phyloP scores from a whole-genome alignment of 2,329 filamentous ascomycete species.

The Beauveria sp. region DNA sequence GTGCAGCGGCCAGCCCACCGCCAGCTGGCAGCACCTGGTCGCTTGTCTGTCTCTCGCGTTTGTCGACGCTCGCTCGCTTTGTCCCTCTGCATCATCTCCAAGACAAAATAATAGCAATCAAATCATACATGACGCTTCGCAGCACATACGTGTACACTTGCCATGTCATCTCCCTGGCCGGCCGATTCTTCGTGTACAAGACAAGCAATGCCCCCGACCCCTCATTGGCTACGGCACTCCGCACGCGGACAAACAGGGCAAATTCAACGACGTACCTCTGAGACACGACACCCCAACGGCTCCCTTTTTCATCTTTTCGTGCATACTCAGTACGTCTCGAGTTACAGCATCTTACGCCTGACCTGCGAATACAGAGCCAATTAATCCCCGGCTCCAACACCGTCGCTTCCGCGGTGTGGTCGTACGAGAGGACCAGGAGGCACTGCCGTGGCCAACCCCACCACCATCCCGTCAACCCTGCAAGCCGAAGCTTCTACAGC shows the following conservation, averaged over 20 bases:
- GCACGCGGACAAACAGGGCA: conserved; percentile 1
- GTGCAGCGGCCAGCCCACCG: not conserved
- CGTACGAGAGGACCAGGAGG: not conserved
- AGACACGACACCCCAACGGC: conserved; percentile 1
- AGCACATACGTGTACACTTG: not conserved
- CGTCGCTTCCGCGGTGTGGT: not conserved
- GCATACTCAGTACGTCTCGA: not conserved
- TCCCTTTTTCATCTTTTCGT: not conserved
- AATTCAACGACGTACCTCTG: conserved; percentile 3
- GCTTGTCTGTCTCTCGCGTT: not conserved
- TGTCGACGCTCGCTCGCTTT: not conserved
- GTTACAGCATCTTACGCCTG: conserved; percentile 6
- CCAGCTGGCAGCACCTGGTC: not conserved
- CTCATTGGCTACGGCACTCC: not conserved
- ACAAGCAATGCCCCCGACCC: not conserved
- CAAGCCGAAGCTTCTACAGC: conserved; percentile 4
- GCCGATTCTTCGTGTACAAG: not conserved
- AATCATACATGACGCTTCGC: not conserved
- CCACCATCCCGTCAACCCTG: not conserved
- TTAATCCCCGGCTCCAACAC: not conserved
- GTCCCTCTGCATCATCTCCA: not conserved
- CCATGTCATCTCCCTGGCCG: not conserved
- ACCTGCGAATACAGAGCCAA: not conserved
- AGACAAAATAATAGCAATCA: not conserved
- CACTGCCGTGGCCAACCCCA: not conserved